Evolutionary conservation across 305 asterid genomes (phyloP).

Genomic region (Fraxinus ornus): DNA sequence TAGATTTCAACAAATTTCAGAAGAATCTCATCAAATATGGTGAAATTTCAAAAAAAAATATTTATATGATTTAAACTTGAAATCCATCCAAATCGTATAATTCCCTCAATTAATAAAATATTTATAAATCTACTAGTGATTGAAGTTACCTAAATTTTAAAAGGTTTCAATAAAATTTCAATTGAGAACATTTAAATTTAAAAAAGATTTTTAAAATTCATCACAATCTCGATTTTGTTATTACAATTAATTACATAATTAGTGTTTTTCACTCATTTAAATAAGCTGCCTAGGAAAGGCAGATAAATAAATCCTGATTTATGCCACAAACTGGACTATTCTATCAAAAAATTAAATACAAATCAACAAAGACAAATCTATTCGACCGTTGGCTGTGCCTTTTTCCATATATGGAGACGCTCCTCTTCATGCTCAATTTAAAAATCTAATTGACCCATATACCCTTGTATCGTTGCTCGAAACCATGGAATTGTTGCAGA

Average conservation of each 20-base stretch:
- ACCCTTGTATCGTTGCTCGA: background rate
- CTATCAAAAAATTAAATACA: background rate
- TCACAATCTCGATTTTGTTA: background rate
- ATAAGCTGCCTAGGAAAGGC: background rate
- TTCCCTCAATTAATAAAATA: background rate
- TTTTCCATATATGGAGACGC: constrained; percentile 33
- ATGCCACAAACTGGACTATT: background rate
- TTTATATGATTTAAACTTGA: too few relatives aligned
- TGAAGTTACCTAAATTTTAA: too few relatives aligned
- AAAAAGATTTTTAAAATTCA: too few relatives aligned
- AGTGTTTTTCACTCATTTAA: background rate
- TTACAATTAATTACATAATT: background rate
- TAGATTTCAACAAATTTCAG: too few relatives aligned
- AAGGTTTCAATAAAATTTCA: too few relatives aligned
- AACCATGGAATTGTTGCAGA: background rate
- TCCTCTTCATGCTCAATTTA: constrained; percentile 20
- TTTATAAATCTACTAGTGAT: too few relatives aligned
- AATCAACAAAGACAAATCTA: background rate
- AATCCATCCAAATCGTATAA: too few relatives aligned
- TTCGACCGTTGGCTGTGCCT: constrained; percentile 45
- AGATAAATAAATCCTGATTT: background rate
- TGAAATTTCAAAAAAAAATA: too few relatives aligned
- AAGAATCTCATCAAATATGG: too few relatives aligned
- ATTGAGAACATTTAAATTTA: too few relatives aligned
- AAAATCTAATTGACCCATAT: background rate